Base-by-base conservation (phyloP, 1,284 basidiomycete species). In the Apiotrichum laibachii region DNA sequence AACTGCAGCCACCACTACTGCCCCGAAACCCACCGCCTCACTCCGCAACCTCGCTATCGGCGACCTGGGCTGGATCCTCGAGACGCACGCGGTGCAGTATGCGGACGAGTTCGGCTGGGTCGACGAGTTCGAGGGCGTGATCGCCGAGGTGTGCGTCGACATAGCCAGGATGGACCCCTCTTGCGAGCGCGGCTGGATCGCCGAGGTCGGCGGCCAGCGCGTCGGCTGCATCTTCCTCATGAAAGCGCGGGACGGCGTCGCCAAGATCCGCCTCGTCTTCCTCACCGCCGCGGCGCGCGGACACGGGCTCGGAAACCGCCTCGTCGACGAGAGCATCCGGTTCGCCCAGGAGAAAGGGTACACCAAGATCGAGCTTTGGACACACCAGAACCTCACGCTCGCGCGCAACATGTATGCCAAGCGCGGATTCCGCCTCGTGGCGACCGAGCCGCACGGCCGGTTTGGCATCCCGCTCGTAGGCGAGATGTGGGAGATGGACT, bases 1-100 rank as follows among this genome's bases (percentile, higher is more conserved):
- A n/a, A n/a, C n/a, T n/a, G n/a, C n/a, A n/a, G n/a, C n/a, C n/a
- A n/a, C n/a, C n/a, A n/a, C n/a, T n/a, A n/a, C n/a, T n/a, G n/a
- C n/a, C n/a, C n/a, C 50, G 15, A n/a, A n/a, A n/a, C 55, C 22
- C 22, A 31, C 18, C 16, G 49, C 43, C 37, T 31, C 5, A 2
- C 37, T 63, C 18, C 62, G 58, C 46, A 45, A 47, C 50, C 50
- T 56, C 8, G 34, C 19, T 16, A 19, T 51, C 1, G 62, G 62
- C 50, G 62, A 63, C 53, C 45, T 63, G 16, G 62, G 62, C 34
- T 63, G 62, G 62, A 43, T 63, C 34, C 43, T 56, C 8, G 33
- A 49, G 22, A 21, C 15, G 13, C 58, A 63, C 48, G 53, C 45
- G 43, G 56, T 55, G 37, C 37, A 55, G 18, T 60, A 63, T 50